Base-by-base conservation (phyloP, 2,329 filamentous ascomycete species). In the Plenodomus lindquistii region DNA sequence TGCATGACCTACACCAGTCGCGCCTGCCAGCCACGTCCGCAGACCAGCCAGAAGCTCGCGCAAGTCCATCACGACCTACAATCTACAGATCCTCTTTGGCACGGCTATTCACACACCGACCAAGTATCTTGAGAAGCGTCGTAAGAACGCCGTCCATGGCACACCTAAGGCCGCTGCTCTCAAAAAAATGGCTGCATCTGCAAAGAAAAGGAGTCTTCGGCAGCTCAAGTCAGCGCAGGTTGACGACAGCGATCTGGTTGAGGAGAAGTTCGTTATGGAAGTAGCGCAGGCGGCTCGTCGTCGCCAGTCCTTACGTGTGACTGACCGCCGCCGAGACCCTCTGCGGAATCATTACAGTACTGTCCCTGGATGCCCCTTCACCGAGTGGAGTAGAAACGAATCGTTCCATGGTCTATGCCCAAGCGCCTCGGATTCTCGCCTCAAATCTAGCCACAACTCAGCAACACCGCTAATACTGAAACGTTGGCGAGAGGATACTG, bases 51-150 rank as follows among this genome's bases (percentile, higher is more conserved):
- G 84, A 47, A 77, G 81, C 52, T 80, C 79, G 59, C 82, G 85
- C 62, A 74, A 78, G 31, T 79, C 77, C 44, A 75, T 83, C 16
- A 79, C 82, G 11, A 81, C 85, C 15, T 90, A 90, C 73, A 90
- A 90, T 60, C 73, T 87, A 15, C 78, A 83, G 55, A 79, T 82
- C 59, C 76, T 88, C 43, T 80, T 79, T 48, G 85, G 85, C 57
- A 87, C 83, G 40, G 79, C 80, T 21, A 77, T 80, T 36, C 84
- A 87, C 57, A 84, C 79, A 74, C 72, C 78, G 73, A 70, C 66
- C 29, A 72, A 73, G 36, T 73, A 73, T 48, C 57, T 73, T 22
- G 62, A 73, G 47, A 69, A 69, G 46, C 69, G 71, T 35, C 69
- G 68, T 52, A 65, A 66, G 46, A 72, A 66, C 48, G 68, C 71